Evolutionary conservation across 2,329 filamentous ascomycete genomes (phyloP), one percentile per base, ranked within the genome.

Genomic region (Claviceps maximensis): DNA sequence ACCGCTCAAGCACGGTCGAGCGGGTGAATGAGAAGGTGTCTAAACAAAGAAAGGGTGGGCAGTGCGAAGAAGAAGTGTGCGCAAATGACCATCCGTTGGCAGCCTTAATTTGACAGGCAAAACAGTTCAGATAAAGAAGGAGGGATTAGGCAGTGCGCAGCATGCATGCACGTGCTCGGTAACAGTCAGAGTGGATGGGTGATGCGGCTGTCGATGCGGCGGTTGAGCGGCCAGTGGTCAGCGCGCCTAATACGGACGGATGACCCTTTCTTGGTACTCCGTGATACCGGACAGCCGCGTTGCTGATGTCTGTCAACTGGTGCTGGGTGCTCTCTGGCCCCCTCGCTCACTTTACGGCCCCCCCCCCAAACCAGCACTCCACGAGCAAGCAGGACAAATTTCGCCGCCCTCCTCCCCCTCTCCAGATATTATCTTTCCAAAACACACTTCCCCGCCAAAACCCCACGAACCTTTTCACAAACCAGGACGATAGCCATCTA

Each of bases 381-480:
- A 23, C 33, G 29, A 12, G 47, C 19, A 27, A 27, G 25, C 36
- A 29, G 25, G 48, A 21, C 12, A 33, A 25, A 50, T 44, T 23
- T 44, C 49, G 49, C 44, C 45, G 15, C 50, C 44, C 50, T 36
- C 19, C 19, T 13, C 17, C 10, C 15, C 12, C 36, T n/a, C 36
- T 38, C 21, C 25, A 42, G 29, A 51, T 51, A 10, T 33, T 15
- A 46, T 36, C 50, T 46, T 25, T 47, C 42, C 42, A 48, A 48
- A 48, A 23, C 50, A 48, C 10, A 21, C 25, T 47, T 38, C 47
- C 33, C 19, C 47, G 29, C 41, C 42, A 47, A 48, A 50, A 47
- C 52, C 41, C 47, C 47, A 46, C 47, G n/a, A 13, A 33, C 48
- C 48, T 36, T 44, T 12, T 23, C 12, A 13, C 41, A 53, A 53